Evolutionary conservation across 805 yeast genomes (phyloP), one percentile per base, ranked within the genome.

Genomic region (Metschnikowia continentalis): DNA sequence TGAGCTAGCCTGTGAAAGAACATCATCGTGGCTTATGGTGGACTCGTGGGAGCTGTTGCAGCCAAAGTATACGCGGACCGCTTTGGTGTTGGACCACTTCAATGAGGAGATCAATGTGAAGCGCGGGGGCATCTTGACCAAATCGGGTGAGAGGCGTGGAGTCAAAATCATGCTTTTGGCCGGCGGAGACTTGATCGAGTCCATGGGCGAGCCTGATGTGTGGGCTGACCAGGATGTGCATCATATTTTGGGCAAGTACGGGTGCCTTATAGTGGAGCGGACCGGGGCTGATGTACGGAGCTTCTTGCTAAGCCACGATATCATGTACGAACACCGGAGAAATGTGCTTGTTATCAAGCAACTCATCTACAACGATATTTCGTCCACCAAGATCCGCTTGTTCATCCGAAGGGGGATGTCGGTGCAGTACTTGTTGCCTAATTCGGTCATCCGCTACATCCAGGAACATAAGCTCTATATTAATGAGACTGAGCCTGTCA

Each of bases 131-230:
- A 83, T 94, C 14, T 62, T 68, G 55, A 81, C 82, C 8, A 74
- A 77, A 5, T 72, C 76, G 41, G 88, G 88, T 8, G 75, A 71
- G 49, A 79, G 73, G 53, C 77, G 90, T 50, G 97, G 96, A 22
- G 96, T 88, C 48, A 92, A 92, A 66, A 86, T 94, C 61, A 92
- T 94, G 98, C 77, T 94, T 49, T 74, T 94, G 38, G 99, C 99
- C 0, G 99, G 99, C 47, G 99, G 99, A 40, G 99, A 94, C 69
- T 78, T 94, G 59, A 94, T 94, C 48, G 99, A 94, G 68, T 85
- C 95, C 41, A 94, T 94, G 98, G 99, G 99, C n/a, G 99, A 94
- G 69, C 98, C 99, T 20, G 94, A 92, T 62, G 99, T 94, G 36
- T 94, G 99, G 99, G 96, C 96, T 1, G 98, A 92, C 66, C 86